phyloP scores from a whole-genome alignment of 2,329 filamentous ascomycete species.

The Colletotrichum simmondsii region DNA sequence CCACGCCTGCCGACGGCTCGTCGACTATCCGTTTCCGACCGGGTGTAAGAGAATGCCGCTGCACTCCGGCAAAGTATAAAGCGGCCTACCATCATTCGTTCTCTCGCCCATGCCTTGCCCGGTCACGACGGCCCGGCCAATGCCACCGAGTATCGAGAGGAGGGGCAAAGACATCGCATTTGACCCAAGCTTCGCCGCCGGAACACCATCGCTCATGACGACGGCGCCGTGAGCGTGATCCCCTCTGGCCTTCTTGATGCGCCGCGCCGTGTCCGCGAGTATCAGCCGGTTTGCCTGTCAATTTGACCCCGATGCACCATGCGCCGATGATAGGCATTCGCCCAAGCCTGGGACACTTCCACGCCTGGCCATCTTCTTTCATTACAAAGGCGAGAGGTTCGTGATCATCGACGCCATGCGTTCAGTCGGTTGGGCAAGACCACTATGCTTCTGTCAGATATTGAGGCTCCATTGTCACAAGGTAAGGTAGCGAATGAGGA shows the following conservation, averaged over 20 bases:
- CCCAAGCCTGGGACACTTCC: background rate
- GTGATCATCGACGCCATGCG: background rate
- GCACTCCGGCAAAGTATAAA: background rate
- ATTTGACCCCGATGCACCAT: background rate
- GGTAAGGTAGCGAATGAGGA: background rate
- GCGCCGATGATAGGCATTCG: too few relatives aligned
- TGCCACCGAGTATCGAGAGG: background rate
- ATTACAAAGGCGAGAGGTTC: background rate
- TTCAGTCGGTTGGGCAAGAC: background rate
- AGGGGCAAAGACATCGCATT: background rate
- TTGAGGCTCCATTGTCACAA: background rate
- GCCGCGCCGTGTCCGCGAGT: background rate
- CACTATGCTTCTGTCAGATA: background rate
- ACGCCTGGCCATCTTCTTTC: too few relatives aligned
- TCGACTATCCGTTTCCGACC: constrained; percentile 5
- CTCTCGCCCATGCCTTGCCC: background rate
- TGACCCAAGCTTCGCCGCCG: background rate
- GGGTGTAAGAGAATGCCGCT: background rate
- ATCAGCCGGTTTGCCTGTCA: background rate
- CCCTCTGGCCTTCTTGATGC: background rate
- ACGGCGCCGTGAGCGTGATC: background rate
- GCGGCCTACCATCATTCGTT: background rate
- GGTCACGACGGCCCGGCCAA: background rate
- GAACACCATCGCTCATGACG: background rate
- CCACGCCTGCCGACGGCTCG: background rate